A percentile compares a stretch with the other conserved stretches of the same genome.
These are phyloP conservation scores for Penicillium arizonense DNA, from an alignment of 495 filamentous ascomycete species.

Conservation along the genomic window DNA sequence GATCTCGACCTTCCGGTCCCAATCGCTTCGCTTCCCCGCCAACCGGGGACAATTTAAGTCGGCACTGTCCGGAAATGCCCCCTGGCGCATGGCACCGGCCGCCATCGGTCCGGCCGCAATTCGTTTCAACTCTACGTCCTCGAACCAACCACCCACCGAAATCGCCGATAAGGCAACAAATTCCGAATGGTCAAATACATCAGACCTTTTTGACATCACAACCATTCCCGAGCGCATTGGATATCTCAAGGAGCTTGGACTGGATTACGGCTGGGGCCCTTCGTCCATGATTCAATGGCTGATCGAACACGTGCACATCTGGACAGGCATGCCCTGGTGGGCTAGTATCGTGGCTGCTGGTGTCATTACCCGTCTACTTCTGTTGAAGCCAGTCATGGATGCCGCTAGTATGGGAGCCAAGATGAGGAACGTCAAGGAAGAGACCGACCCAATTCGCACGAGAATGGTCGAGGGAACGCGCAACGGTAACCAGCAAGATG, in stretches of 20 bases:
- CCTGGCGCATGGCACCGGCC: constrained; percentile 25
- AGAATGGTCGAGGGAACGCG: constrained; percentile 42
- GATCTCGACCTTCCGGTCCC: constrained; percentile 41
- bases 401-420: constrained; percentile 58
- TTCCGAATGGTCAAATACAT: constrained; percentile 6
- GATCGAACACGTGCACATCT: constrained; percentile 81
- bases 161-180: constrained; percentile 10
- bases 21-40: constrained; percentile 20
- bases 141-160: constrained; percentile 23
- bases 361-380: constrained; percentile 56
- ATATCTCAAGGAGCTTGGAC: constrained; percentile 75
- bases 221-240: constrained; percentile 71
- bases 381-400: constrained; percentile 63
- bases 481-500: constrained; percentile 37
- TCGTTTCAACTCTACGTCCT: constrained; percentile 47
- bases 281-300: constrained; percentile 66
- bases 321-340: constrained; percentile 76
- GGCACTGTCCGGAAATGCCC: constrained; percentile 19
- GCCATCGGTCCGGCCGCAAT: constrained; percentile 24
- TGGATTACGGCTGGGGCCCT: constrained; percentile 83
- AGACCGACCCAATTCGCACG: constrained; percentile 24
- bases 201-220: constrained; percentile 36
- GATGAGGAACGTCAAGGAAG: constrained; percentile 44
- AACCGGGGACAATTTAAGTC: constrained; percentile 24
- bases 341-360: constrained; percentile 64